A percentile compares a stretch with the other conserved stretches of the same genome.
Conservation (phyloP, 768 basidiomycete species). For the Termitomyces sp. region DNA sequence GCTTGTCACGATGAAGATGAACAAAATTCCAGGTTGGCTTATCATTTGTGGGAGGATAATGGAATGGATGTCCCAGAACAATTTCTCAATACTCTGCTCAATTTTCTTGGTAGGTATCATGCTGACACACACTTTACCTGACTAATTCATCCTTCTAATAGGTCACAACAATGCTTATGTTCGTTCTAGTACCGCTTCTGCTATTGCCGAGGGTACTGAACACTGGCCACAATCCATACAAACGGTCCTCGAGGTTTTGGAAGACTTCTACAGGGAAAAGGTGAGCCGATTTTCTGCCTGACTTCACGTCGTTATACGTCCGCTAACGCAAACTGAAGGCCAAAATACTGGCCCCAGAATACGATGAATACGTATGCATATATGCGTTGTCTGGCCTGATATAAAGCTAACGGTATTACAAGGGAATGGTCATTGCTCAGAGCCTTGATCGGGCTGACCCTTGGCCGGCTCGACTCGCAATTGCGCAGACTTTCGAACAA, state of each 20-base stretch:
- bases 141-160: slow-evolving; percentile 20
- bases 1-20: slow-evolving; percentile 83
- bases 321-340: slow-evolving; percentile 40
- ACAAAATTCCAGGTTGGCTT: slow-evolving; percentile 80
- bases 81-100: slow-evolving; percentile 51
- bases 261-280: slow-evolving; percentile 82
- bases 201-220: slow-evolving; percentile 73
- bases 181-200: slow-evolving; percentile 61
- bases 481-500: slow-evolving; percentile 60
- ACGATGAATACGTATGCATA: slow-evolving; percentile 78
- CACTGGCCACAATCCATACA: slow-evolving; percentile 59
- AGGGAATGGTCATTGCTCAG: slow-evolving; percentile 92
- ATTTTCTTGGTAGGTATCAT: slow-evolving; percentile 57
- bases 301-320: not conserved
- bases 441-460: slow-evolving; percentile 88
- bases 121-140: not conserved
- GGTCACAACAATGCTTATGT: slow-evolving; percentile 81
- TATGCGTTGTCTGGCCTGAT: not conserved
- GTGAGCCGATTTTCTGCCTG: slow-evolving; percentile 25
- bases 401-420: not conserved
- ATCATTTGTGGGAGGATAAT: slow-evolving; percentile 91
- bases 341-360: slow-evolving; percentile 84
- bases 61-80: slow-evolving; percentile 80
- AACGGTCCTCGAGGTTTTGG: slow-evolving; percentile 44
- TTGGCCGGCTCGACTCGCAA: slow-evolving; percentile 77